These are phyloP conservation scores for Rhodotorula sp. DNA, from an alignment of 1,284 basidiomycete genomes.

Conservation along the genomic window DNA sequence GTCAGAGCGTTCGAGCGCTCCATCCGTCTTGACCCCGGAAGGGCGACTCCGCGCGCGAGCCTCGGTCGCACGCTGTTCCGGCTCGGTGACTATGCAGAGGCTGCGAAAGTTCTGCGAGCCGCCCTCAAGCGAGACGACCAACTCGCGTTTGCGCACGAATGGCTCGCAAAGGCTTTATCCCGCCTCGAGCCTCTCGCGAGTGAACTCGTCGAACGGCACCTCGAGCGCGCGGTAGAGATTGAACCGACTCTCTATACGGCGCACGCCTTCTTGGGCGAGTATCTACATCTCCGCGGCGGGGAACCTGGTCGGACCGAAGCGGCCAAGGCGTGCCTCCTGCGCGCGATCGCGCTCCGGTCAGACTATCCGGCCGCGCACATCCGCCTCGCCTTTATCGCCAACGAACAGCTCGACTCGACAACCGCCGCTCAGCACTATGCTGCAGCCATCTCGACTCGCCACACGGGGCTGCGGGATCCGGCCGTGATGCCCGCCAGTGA, in stretches of 20 bases:
- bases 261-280: constrained; percentile 31
- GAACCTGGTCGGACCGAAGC: neutral
- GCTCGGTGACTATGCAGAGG: constrained; percentile 10
- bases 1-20: constrained; percentile 16
- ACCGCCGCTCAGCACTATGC: constrained; percentile 1
- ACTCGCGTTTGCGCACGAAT: constrained; percentile 27
- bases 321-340: neutral
- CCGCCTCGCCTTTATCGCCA: constrained; percentile 28
- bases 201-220: constrained; percentile 15
- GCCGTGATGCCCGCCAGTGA: neutral
- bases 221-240: constrained; percentile 16
- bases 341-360: constrained; percentile 9
- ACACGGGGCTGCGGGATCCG: constrained; percentile 13
- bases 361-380: constrained; percentile 35
- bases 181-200: neutral
- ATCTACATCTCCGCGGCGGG: constrained; percentile 6
- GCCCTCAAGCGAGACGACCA: constrained; percentile 18
- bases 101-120: constrained; percentile 3
- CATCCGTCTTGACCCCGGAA: constrained; percentile 6
- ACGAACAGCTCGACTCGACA: constrained; percentile 20
- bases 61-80: constrained; percentile 21
- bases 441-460: neutral
- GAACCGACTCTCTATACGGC: constrained; percentile 6
- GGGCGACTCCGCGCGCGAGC: constrained; percentile 19
- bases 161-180: constrained; percentile 26